Base-by-base conservation (phyloP, 257 asterid species). In the Osmanthus fragrans region DNA sequence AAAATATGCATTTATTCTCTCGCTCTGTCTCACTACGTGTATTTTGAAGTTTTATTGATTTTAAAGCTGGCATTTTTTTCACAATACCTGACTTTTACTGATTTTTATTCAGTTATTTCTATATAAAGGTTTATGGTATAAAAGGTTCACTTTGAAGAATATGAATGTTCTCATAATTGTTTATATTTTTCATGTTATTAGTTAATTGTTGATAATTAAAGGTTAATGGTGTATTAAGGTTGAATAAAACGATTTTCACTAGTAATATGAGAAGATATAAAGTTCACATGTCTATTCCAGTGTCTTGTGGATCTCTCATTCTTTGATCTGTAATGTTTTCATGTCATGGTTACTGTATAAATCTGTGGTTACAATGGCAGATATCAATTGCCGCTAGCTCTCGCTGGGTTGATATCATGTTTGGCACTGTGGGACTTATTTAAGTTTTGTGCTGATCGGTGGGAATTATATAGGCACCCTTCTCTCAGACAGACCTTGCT, bases 351-450 rank as follows among this genome's bases (percentile, higher is more conserved):
- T 9, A 2, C 58, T 49, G 73, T 79, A 37, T 74, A 80, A 47
- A 34, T 72, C 15, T 40, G 4, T 40, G 15, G 16, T 10, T 40
- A 40, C 49, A 40, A 40, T 72, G 18, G 54, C 84, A 95, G 98
- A 88, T 95, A 95, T 83, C 96, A 95, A 79, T 82, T 91, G 87
- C 99, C 97, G 12, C 1, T 89, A 54, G 96, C 98, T 19, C 96
- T 95, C 73, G 79, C 86, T 63, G 99, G 99, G 67, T 79, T 93
- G 79, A 51, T 93, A 33, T 82, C 87, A 66, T 86, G 96, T 80
- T 83, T 95, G 84, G 98, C 90, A 4, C 86, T 95, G 47, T 95
- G 99, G 99, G 99, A 95, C 65, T 85, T 71, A 33, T 88, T 93
- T 33, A 89, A 80, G 71, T 83, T 84, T 79, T 84, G 89, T 63